A percentile compares a stretch with the other conserved stretches of the same genome.
These are phyloP conservation scores for Talaromyces sp. DNA, from an alignment of 2,329 filamentous ascomycete species.

Conservation along the genomic window DNA sequence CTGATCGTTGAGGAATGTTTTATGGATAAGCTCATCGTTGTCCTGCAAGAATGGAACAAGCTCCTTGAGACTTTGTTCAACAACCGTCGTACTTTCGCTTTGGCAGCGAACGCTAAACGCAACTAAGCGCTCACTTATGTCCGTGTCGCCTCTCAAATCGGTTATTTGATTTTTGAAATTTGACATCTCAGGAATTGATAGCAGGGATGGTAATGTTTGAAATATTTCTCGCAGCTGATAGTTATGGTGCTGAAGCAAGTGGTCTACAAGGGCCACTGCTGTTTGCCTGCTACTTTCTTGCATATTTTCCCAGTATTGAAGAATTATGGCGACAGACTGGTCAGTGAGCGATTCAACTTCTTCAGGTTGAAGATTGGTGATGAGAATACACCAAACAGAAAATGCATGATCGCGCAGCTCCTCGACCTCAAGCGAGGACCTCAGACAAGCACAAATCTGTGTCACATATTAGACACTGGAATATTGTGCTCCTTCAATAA, in stretches of 20 bases:
- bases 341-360: slow-evolving; percentile 77
- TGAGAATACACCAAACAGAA: slow-evolving; percentile 74
- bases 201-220: slow-evolving; percentile 71
- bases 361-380: slow-evolving; percentile 67
- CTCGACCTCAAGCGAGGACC: slow-evolving; percentile 71
- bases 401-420: slow-evolving; percentile 75
- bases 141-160: slow-evolving; percentile 58
- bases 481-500: neutral
- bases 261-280: slow-evolving; percentile 58
- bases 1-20: slow-evolving; percentile 74
- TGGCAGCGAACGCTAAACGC: slow-evolving; percentile 68
- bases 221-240: slow-evolving; percentile 60
- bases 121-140: slow-evolving; percentile 60
- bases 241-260: slow-evolving; percentile 59
- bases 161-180: slow-evolving; percentile 62
- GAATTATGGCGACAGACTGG: slow-evolving; percentile 82
- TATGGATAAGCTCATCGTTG: slow-evolving; percentile 73
- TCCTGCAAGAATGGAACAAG: slow-evolving; percentile 65
- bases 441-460: slow-evolving; percentile 84
- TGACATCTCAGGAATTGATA: slow-evolving; percentile 61
- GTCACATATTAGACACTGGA: slow-evolving; percentile 5
- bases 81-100: slow-evolving; percentile 81
- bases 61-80: slow-evolving; percentile 73
- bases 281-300: slow-evolving; percentile 53
- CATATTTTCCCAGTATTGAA: slow-evolving; percentile 70